Evolutionary conservation across 352 stramenopile genomes (phyloP).

Genomic region (Globisporangium emineosum): DNA sequence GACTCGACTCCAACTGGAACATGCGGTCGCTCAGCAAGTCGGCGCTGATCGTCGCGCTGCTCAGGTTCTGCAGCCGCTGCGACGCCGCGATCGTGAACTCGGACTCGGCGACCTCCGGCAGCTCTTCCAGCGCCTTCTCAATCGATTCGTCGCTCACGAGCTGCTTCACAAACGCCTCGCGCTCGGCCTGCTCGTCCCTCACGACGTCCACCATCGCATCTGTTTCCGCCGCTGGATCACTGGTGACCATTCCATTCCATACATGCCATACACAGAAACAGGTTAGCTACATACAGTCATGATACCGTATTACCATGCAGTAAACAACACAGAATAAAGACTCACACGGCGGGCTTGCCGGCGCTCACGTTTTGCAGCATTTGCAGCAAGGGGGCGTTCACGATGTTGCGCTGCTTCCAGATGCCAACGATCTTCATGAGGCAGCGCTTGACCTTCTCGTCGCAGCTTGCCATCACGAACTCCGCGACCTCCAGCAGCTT

Average conservation of each 20-base stretch:
- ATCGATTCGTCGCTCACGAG: constrained; percentile 39
- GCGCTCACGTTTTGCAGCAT: constrained; percentile 77
- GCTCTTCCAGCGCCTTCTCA: constrained; percentile 56
- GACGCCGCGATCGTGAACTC: constrained; percentile 36
- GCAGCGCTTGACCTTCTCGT: constrained; percentile 84
- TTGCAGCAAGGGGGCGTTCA: constrained; percentile 45
- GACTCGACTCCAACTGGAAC: constrained; percentile 84
- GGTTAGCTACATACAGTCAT: constrained; percentile 12
- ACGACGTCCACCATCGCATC: constrained; percentile 16
- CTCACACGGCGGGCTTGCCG: constrained; percentile 59
- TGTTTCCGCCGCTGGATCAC: constrained; percentile 25
- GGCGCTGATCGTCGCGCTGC: constrained; percentile 77
- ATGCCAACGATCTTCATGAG: constrained; percentile 85
- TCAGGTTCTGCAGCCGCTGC: constrained; percentile 62
- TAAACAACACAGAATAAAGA: not conserved
- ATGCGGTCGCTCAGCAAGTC: constrained; percentile 86
- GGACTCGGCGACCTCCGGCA: constrained; percentile 65
- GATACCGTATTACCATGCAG: constrained; percentile 8
- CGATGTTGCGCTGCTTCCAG: constrained; percentile 76
- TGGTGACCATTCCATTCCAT: constrained; percentile 12
- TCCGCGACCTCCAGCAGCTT: constrained; percentile 56
- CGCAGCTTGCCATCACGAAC: constrained; percentile 59
- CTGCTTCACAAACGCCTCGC: constrained; percentile 27
- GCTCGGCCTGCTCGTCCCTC: constrained; percentile 28
- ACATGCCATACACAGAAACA: not conserved